Evolutionary conservation across 129 eudicot species (phyloP), one percentile per base, ranked within the genome.

Genomic region (Flaveria brownii): DNA sequence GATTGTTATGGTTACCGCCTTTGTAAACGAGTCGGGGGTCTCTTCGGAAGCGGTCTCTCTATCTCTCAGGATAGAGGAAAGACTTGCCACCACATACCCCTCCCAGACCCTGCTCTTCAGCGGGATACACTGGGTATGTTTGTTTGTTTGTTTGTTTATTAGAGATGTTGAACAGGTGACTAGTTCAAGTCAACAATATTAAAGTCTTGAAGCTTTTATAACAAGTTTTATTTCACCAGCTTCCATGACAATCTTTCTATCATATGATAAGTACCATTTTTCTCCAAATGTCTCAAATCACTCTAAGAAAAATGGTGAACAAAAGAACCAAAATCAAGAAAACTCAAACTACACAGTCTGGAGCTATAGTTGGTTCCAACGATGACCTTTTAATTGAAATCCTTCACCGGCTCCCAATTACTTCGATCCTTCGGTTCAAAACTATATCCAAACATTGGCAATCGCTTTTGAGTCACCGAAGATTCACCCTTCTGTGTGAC

Each of bases 361-460:
- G 59, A 43, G 43, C 78, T 47, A 5, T 43, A 5, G 30, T 74
- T 0, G 78, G 69, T 45, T 57, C 69, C 25, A 73, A 59, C 56
- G 45, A 73, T 62, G 66, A 65, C 5, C 73, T 64, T 28, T 6
- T 76, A 76, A 76, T 20, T 11, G 65, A 76, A 64, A 76, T 76
- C 80, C 54, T 76, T 50, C 54, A 1, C 25, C 72, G 65, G 5
- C 79, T 75, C 13, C 79, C 79, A 8, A 50, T 42, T 46, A 47
- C 41, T 6, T 46, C 72, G 47, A 22, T 63, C 46, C 49, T 75
- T 30, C 79, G 39, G 17, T 75, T 75, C 62, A 75, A 75, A 75
- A 46, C 71, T 0, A 72, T 75, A 46, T 75, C 79, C 49, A 63
- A 75, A 63, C 79, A 75, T 20, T 75, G 79, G 80, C 61, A 3